A percentile compares a stretch with the other conserved stretches of the same genome.
These are phyloP conservation scores for Erodium maritimum DNA, from an alignment of 345 rosid genomes.

Conservation along the genomic window DNA sequence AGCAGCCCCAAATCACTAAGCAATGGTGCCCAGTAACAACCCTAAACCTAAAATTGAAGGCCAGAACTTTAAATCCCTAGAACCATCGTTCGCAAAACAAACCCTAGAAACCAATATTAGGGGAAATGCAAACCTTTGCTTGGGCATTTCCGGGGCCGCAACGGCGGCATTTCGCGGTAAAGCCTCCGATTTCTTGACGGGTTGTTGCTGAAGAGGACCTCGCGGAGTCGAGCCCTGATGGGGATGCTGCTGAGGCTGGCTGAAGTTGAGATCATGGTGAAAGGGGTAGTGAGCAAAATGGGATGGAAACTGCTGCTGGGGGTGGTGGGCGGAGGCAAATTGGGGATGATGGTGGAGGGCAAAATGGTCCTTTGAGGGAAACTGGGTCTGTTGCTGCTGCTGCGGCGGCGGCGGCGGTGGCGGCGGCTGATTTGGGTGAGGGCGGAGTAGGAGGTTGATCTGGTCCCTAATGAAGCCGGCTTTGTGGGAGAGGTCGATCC, in stretches of 20 bases:
- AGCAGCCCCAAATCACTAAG: too few species aligned
- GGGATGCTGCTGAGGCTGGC: too few species aligned
- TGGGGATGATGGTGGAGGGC: slow-evolving; percentile 28
- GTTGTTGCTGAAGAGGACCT: background rate
- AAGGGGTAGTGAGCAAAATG: slow-evolving; percentile 20
- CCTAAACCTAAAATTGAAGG: slow-evolving; percentile 10
- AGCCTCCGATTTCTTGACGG: too few species aligned
- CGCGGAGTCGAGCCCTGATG: slow-evolving; percentile 4
- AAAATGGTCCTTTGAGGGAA: slow-evolving; percentile 35
- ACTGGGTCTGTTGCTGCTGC: too few species aligned
- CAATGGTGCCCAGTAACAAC: background rate
- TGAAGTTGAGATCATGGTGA: slow-evolving; percentile 64
- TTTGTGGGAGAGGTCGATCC: slow-evolving; percentile 73
- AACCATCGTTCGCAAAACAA: background rate
- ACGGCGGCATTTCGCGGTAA: too few species aligned
- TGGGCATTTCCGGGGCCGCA: slow-evolving; percentile 28
- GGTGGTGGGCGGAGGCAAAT: background rate
- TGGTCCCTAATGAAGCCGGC: slow-evolving; percentile 71
- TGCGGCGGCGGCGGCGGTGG: too few species aligned
- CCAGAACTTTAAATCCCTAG: too few species aligned
- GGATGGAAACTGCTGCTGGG: slow-evolving; percentile 14
- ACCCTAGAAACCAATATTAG: background rate
- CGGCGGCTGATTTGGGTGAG: too few species aligned
- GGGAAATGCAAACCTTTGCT: slow-evolving; percentile 49
- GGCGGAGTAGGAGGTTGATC: slow-evolving; percentile 58